Base-by-base conservation (phyloP, 371 early-diverging fungal genomes). In the Mucor sp. region DNA sequence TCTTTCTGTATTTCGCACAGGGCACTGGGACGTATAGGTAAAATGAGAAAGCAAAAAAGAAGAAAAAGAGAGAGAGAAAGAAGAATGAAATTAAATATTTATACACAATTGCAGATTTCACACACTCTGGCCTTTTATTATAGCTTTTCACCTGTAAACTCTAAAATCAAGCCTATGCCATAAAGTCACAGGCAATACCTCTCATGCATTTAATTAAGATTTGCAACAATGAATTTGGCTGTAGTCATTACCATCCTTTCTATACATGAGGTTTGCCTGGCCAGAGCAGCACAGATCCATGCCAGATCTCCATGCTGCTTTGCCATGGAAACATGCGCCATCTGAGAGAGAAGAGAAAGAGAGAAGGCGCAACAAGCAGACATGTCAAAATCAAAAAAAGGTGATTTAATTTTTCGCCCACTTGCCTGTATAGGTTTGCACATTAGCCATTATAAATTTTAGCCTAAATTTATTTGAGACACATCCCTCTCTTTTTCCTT, bases 21-120 rank as follows among this genome's bases (percentile, higher is more conserved):
- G 23, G 12, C 23, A 50, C 37, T 23, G 25, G 25, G 50, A 25
- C 25, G 12, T 27, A 43, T 4, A 28, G 21, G 7, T 12, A 28
- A 57, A 64, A 43, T 3, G 43, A 43, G 35, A 60, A 41, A 58
- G 53, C 32, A 33, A 28, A 30, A 30, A 58, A 43, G 61, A 41
- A 57, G 44, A 53, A 53, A 43, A 37, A 59, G 53, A 60, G 27
- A 55, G 25, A 53, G 30, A 60, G 33, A 63, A 44, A 33, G 35
- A 63, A 60, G 37, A 53, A 55, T 37, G 37, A 37, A 37, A 37
- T 37, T 37, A 37, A 62, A 61, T 21, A 21, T 48, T 48, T 48
- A 48, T 48, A 48, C 11, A 48, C 8, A 9, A 7, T 4, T 44
- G 44, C 50, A 50, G 50, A 50, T 50, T 50, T 50, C 50, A 50